Evolutionary conservation across 164 flowering plant genomes (phyloP), one percentile per base, ranked within the genome.

Genomic region (Tinospora cordifolia): DNA sequence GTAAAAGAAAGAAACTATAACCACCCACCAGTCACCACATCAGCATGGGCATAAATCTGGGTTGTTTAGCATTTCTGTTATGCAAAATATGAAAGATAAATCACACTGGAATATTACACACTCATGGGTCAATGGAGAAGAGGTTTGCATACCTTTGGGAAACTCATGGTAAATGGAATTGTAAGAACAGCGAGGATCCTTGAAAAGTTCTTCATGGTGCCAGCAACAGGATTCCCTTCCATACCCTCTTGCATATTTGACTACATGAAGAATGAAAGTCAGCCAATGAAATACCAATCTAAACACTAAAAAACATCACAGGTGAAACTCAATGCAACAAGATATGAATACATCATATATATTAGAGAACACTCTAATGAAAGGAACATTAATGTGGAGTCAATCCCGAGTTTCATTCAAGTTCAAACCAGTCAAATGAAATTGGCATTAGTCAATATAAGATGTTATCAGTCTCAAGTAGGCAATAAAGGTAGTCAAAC

Each of bases 181-280:
- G 97, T 82, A 60, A 84, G 80, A 77, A 83, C 80, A 54, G 91
- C 98, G 78, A 92, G 49, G 47, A 68, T 76, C 79, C 99, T 84
- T 11, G 88, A 87, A 41, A 89, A 80, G 3, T 79, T 89, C 78
- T 95, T 92, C 87, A 92, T 83, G 71, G 84, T 85, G 17, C 81
- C 80, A 72, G 87, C 96, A 65, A 78, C 75, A 68, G 97, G 88
- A 81, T 92, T 94, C 49, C 97, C 98, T 83, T 94, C 98, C 87
- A 94, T 40, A 36, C 99, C 97, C 80, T 94, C 96, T 86, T 94
- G 98, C 83, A 85, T 79, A 72, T 92, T 89, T 73, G 77, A 81
- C 97, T 91, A 80, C 17, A 24, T 30, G 27, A 63, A 59, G 49
- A 1, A 72, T 8, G 13, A 0, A 46, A 8, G 59, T 34, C 63